These are phyloP conservation scores for Nitzschia sp. DNA, from an alignment of 108 stramenopile species.

Conservation along the genomic window DNA sequence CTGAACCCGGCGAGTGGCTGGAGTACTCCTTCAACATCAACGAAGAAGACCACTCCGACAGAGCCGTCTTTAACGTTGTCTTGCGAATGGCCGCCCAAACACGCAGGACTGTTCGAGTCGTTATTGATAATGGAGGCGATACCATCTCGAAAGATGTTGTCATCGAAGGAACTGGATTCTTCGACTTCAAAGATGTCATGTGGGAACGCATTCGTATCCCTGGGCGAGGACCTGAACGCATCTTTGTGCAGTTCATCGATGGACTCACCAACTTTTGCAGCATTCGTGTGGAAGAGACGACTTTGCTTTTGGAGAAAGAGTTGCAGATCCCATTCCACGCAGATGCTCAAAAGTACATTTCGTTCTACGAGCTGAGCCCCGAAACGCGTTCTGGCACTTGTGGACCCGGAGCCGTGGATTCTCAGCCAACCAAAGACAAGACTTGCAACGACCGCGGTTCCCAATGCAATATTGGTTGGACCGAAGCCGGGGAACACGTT, in stretches of 20 bases:
- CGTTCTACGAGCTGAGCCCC: background rate
- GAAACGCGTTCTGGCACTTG: background rate
- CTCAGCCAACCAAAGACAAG: background rate
- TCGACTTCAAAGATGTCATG: constrained; percentile 1
- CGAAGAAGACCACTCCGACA: background rate
- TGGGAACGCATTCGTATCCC: constrained; percentile 3
- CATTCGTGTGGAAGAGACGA: constrained; percentile 1
- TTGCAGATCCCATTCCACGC: background rate
- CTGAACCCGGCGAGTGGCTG: background rate
- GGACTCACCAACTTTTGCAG: constrained; percentile 2
- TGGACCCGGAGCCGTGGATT: background rate
- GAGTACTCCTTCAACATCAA: background rate
- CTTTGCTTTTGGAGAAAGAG: background rate
- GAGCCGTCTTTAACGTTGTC: background rate
- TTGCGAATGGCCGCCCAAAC: constrained; percentile 1
- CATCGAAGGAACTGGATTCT: background rate
- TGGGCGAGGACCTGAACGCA: background rate
- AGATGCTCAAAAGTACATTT: background rate
- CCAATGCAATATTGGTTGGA: constrained; percentile 4
- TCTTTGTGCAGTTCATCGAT: background rate
- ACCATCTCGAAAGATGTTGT: background rate
- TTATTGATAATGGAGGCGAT: background rate
- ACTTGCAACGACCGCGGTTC: constrained; percentile 1
- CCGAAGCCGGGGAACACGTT: constrained; percentile 1
- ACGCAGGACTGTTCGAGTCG: background rate